A percentile compares a stretch with the other conserved stretches of the same genome.
These are phyloP conservation scores for Abelmoschus esculentus DNA, from an alignment of 345 rosid species.

Conservation along the genomic window DNA sequence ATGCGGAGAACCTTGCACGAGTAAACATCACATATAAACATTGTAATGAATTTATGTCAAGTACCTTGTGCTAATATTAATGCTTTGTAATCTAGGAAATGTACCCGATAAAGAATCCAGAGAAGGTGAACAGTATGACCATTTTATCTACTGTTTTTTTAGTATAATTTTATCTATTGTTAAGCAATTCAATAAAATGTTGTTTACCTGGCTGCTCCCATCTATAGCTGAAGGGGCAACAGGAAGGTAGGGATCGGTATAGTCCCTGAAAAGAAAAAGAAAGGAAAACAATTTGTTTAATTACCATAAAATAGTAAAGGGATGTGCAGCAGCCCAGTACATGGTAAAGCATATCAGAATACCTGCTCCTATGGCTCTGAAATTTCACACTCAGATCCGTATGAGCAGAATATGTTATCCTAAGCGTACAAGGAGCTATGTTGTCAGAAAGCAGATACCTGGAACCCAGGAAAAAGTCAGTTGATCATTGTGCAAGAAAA, in stretches of 20 bases:
- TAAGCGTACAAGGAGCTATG: constrained; percentile 66
- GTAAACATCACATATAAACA: not conserved
- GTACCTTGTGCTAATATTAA: not conserved
- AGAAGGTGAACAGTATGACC: not conserved
- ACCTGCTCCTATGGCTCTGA: too few species aligned
- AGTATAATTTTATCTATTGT: not conserved
- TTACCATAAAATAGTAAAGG: not conserved
- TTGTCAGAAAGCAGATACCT: constrained; percentile 87
- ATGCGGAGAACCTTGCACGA: not conserved
- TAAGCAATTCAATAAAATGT: not conserved
- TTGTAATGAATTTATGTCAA: not conserved
- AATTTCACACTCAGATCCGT: constrained; percentile 98
- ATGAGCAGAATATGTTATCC: constrained; percentile 97
- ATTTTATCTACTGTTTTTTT: not conserved
- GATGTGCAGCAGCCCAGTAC: not conserved
- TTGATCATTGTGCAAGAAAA: not conserved
- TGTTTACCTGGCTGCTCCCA: too few species aligned
- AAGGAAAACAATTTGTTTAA: not conserved
- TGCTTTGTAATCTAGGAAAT: not conserved
- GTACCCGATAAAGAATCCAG: not conserved
- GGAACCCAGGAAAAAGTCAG: constrained; percentile 21
- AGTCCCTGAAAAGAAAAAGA: constrained; percentile 54
- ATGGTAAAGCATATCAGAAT: constrained; percentile 7
- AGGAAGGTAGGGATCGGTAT: constrained; percentile 88
- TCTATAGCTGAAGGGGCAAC: constrained; percentile 98